These are phyloP conservation scores for Citrus medica DNA, from an alignment of 345 rosid species.

Conservation along the genomic window DNA sequence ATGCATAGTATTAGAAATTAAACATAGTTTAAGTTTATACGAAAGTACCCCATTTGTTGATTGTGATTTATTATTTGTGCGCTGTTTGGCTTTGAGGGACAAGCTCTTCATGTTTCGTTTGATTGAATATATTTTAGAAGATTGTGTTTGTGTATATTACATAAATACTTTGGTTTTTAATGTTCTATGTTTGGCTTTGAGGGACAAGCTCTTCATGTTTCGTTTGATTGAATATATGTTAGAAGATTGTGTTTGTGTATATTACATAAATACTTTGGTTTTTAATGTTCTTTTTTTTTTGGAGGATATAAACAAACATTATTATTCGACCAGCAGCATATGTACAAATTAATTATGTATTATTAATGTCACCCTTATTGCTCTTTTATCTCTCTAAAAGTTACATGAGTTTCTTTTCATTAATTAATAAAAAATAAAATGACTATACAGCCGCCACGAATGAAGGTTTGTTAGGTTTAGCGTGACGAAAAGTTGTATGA, in stretches of 20 bases:
- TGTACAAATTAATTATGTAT: background rate
- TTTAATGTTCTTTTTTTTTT: too few species aligned
- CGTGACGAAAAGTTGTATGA: background rate
- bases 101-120: constrained; percentile 1
- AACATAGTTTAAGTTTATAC: background rate
- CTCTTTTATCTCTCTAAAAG: background rate
- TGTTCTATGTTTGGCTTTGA: constrained; percentile 17
- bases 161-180: background rate
- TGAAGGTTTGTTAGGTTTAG: background rate
- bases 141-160: constrained; percentile 3
- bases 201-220: constrained; percentile 6
- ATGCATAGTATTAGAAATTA: background rate
- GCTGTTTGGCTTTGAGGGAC: constrained; percentile 19
- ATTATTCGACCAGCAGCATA: background rate
- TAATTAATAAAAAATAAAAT: background rate
- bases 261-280: background rate
- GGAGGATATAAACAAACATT: background rate
- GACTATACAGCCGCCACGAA: background rate
- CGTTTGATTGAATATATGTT: background rate
- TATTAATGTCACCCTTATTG: background rate
- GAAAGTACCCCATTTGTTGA: constrained; percentile 16
- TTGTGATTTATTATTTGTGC: constrained; percentile 3
- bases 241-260: constrained; percentile 4
- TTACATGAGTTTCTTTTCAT: background rate
- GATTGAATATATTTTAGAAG: background rate